A percentile compares a stretch with the other conserved stretches of the same genome.
phyloP scores from a whole-genome alignment of 2,329 filamentous ascomycete species.

The Cordyceps pruinosa region DNA sequence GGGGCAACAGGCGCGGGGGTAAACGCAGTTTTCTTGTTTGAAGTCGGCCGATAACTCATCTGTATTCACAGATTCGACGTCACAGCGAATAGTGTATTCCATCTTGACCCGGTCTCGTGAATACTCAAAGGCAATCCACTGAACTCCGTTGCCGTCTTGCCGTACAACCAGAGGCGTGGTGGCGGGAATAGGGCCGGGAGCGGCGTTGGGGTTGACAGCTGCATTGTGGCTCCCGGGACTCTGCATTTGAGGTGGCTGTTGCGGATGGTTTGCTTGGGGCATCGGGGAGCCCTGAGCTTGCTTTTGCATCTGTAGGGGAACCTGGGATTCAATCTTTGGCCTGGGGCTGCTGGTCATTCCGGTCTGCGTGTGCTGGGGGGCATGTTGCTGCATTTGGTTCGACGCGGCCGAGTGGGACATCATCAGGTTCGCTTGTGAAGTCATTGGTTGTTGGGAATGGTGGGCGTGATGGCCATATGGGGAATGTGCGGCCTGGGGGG shows the following conservation, averaged over 20 bases:
- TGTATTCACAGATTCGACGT: constrained; percentile 92
- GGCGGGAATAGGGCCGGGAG: constrained; percentile 91
- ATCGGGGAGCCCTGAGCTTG: constrained; percentile 17
- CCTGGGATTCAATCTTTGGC: constrained; percentile 56
- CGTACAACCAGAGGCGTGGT: constrained; percentile 91
- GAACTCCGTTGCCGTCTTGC: constrained; percentile 92
- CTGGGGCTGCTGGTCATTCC: constrained; percentile 56
- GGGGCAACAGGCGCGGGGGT: constrained; percentile 85
- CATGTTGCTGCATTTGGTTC: constrained; percentile 53
- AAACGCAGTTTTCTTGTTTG: constrained; percentile 97
- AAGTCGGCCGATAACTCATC: constrained; percentile 80
- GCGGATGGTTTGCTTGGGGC: constrained; percentile 30
- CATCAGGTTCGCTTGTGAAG: constrained; percentile 59
- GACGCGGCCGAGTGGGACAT: constrained; percentile 52
- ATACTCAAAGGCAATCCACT: constrained; percentile 99
- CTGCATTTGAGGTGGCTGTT: constrained; percentile 32
- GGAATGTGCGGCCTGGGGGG: constrained; percentile 51
- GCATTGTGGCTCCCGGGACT: constrained; percentile 30
- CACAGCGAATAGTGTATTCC: constrained; percentile 98
- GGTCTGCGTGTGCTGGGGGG: constrained; percentile 47
- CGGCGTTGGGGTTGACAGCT: constrained; percentile 78
- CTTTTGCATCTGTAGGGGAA: constrained; percentile 56
- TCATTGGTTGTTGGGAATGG: constrained; percentile 48
- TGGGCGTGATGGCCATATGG: constrained; percentile 55
- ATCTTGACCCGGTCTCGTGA: constrained; percentile 96